Evolutionary conservation across 306 rosid genomes (phyloP), one percentile per base, ranked within the genome.

Genomic region (Prosopis cineraria): DNA sequence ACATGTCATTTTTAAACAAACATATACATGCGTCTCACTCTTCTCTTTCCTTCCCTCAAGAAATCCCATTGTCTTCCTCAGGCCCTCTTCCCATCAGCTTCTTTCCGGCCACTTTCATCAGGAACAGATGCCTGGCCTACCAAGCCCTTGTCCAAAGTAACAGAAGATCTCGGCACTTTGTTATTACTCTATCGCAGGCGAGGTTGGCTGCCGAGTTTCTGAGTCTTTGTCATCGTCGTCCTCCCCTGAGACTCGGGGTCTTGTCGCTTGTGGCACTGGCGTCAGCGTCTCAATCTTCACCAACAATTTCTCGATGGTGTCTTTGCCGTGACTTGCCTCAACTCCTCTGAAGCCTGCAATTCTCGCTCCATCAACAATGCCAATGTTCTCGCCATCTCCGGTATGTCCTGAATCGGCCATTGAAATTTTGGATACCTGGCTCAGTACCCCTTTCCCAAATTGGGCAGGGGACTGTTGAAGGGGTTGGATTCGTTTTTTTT

Each of bases 341-440:
- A 78, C 48, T 73, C 91, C 41, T 41, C 87, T 6, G 97, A 94
- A 0, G 98, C 98, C 0, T 52, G 75, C 41, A 91, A 94, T 78
- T 73, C 93, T 39, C 89, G 98, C 2, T 94, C 97, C 72, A 86
- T 94, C 91, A 94, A 85, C 90, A 89, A 91, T 78, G 90, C 89
- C 81, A 94, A 94, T 77, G 97, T 91, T 80, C 97, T 94, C 62
- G 91, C 97, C 9, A 88, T 94, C 83, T 91, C 98, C 40, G 98
- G 97, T 67, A 76, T 76, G 75, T 79, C 88, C 93, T 1, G 86
- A 84, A 0, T 55, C 90, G 27, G 96, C 91, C 48, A 40, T 92
- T 24, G 88, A 89, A 41, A 89, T 89, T 70, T 81, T 92, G 50
- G 53, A 88, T 14, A 53, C 96, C 10, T 92, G 97, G 94, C 97